Conservation (phyloP, 1,284 basidiomycete species). For the Sporisorium sorghi region DNA sequence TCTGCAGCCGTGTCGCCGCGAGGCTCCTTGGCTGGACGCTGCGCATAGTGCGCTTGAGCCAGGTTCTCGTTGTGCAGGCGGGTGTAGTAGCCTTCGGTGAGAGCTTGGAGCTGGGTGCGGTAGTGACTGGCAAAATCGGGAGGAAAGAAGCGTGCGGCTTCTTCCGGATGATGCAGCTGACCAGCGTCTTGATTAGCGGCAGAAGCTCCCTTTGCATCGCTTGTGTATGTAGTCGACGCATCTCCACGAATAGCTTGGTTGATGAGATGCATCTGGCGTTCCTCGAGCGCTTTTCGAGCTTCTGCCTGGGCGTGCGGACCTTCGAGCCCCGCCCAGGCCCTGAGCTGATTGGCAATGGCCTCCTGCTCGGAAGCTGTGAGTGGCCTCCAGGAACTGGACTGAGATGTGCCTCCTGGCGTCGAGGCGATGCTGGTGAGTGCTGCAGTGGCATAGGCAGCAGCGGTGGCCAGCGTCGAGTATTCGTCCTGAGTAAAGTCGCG, state of each 20-base stretch:
- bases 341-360: slow-evolving; percentile 51
- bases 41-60: slow-evolving; percentile 33
- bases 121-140: slow-evolving; percentile 67
- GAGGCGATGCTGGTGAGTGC: slow-evolving; percentile 58
- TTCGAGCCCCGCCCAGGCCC: slow-evolving; percentile 65
- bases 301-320: slow-evolving; percentile 58
- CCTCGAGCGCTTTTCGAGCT: slow-evolving; percentile 54
- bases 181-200: slow-evolving; percentile 6
- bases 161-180: slow-evolving; percentile 18
- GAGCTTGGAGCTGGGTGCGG: slow-evolving; percentile 58
- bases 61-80: slow-evolving; percentile 57
- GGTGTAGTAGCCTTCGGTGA: slow-evolving; percentile 63
- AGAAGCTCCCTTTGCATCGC: not conserved
- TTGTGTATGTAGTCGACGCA: slow-evolving; percentile 5
- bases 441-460: slow-evolving; percentile 62
- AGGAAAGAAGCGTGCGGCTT: slow-evolving; percentile 55
- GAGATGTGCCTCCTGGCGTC: slow-evolving; percentile 26
- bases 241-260: slow-evolving; percentile 29
- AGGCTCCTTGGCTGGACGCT: slow-evolving; percentile 13
- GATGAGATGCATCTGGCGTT: slow-evolving; percentile 50
- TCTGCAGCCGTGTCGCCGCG: not conserved
- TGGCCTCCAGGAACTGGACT: slow-evolving; percentile 39
- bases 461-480: slow-evolving; percentile 59
- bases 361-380: slow-evolving; percentile 52
- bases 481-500: slow-evolving; percentile 54